phyloP scores from a whole-genome alignment of 257 asterid species.

The Scutellaria baicalensis region DNA sequence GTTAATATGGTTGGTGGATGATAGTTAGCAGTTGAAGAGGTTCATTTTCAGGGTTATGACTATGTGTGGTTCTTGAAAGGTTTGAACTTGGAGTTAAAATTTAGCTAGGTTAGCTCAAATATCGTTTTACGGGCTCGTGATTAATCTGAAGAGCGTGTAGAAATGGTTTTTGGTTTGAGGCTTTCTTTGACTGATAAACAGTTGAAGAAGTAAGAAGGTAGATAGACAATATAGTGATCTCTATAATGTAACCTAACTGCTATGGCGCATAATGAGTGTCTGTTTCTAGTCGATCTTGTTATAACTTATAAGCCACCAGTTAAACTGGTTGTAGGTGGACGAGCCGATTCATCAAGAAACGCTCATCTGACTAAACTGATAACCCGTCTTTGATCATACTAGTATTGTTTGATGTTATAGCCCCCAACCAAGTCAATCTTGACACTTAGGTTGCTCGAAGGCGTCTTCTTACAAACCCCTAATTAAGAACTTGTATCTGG shows the following conservation, averaged over 20 bases:
- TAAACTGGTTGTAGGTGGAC: too few relatives aligned
- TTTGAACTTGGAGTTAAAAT: not conserved
- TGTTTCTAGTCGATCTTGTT: not conserved
- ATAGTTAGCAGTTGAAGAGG: not conserved
- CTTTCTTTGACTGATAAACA: not conserved
- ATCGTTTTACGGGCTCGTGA: not conserved
- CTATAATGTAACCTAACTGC: not conserved
- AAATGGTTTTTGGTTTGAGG: not conserved
- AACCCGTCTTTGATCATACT: not conserved
- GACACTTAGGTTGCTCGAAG: not conserved
- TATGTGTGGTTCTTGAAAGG: not conserved
- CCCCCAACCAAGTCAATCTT: too few relatives aligned
- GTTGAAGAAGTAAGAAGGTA: not conserved
- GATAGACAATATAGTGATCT: not conserved
- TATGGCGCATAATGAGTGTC: not conserved
- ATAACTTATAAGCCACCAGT: too few relatives aligned
- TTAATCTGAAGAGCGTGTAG: not conserved
- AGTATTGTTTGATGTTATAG: not conserved
- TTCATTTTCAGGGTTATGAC: not conserved
- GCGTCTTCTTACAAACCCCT: too few relatives aligned
- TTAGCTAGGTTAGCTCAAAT: not conserved
- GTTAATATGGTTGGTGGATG: conserved; percentile 2
- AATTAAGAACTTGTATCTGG: too few relatives aligned
- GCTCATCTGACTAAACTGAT: not conserved
- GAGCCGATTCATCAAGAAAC: too few relatives aligned